A percentile compares a stretch with the other conserved stretches of the same genome.
These are phyloP conservation scores for Rhodofomes roseus DNA, from an alignment of 1,284 basidiomycete species.

Conservation along the genomic window DNA sequence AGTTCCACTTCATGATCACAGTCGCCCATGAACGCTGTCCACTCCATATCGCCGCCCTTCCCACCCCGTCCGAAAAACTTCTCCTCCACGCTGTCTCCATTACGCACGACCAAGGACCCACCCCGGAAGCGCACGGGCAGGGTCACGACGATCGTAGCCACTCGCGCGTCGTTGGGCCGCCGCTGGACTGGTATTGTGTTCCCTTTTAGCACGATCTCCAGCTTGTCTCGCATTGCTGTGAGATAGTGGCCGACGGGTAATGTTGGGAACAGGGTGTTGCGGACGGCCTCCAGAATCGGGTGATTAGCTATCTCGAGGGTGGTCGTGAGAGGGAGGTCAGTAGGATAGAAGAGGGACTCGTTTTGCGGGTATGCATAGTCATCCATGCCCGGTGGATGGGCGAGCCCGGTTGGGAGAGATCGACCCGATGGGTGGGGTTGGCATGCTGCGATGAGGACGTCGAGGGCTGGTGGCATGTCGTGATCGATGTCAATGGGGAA, in stretches of 20 bases:
- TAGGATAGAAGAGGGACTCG: constrained; percentile 71
- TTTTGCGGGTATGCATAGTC: constrained; percentile 44
- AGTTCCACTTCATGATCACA: constrained; percentile 71
- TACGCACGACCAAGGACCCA: constrained; percentile 57
- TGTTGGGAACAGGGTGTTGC: constrained; percentile 63
- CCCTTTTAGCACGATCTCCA: constrained; percentile 64
- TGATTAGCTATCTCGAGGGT: constrained; percentile 77
- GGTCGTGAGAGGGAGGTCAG: constrained; percentile 64
- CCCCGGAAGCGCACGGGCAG: constrained; percentile 71
- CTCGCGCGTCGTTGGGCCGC: constrained; percentile 57
- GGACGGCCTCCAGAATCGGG: constrained; percentile 73
- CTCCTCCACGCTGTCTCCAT: constrained; percentile 56
- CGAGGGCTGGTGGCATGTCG: constrained; percentile 72
- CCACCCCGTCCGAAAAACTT: constrained; percentile 59
- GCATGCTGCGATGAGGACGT: constrained; percentile 75
- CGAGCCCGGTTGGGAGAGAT: background rate
- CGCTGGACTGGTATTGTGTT: constrained; percentile 55
- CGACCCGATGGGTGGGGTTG: constrained; percentile 44
- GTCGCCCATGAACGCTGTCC: constrained; percentile 70
- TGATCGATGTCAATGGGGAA: constrained; percentile 77
- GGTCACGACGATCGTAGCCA: constrained; percentile 69
- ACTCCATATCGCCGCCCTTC: constrained; percentile 64
- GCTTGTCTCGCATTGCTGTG: constrained; percentile 59
- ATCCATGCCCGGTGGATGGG: constrained; percentile 40
- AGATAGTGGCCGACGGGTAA: constrained; percentile 67